phyloP scores from a whole-genome alignment of 2,329 filamentous ascomycete genomes.

The Pseudogymnoascus sp. region DNA sequence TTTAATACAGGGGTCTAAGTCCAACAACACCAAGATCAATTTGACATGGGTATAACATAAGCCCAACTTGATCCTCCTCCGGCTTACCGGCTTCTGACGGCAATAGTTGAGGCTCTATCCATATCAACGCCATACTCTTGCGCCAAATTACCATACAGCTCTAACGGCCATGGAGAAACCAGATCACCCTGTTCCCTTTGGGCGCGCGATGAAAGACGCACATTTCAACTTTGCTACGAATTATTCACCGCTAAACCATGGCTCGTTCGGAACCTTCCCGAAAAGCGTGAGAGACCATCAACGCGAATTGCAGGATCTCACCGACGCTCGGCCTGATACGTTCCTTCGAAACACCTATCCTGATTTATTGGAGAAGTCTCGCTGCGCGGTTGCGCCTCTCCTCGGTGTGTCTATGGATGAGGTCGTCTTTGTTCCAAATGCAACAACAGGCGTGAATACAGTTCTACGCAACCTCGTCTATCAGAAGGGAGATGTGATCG shows the following conservation, averaged over 20 bases:
- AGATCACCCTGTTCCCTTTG: slow-evolving; percentile 15
- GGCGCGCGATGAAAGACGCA: slow-evolving; percentile 18
- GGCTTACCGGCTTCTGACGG: neutral
- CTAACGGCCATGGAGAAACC: neutral
- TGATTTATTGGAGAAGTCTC: slow-evolving; percentile 53
- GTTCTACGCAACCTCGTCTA: slow-evolving; percentile 67
- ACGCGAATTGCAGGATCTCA: slow-evolving; percentile 53
- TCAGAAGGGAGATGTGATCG: slow-evolving; percentile 58
- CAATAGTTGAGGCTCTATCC: neutral
- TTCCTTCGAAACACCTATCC: slow-evolving; percentile 68
- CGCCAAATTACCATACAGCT: neutral
- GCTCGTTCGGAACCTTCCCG: slow-evolving; percentile 75
- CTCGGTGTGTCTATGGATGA: slow-evolving; percentile 59
- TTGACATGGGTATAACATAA: neutral
- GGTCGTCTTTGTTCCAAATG: slow-evolving; percentile 72
- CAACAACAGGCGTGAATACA: slow-evolving; percentile 69
- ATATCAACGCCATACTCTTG: neutral
- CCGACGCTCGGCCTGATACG: slow-evolving; percentile 61
- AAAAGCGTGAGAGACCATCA: slow-evolving; percentile 56
- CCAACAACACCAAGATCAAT: too few species aligned
- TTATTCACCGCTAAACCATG: slow-evolving; percentile 31
- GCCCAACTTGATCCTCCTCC: neutral
- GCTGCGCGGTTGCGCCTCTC: slow-evolving; percentile 54
- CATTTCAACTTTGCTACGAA: slow-evolving; percentile 22
- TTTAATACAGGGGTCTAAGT: too few species aligned